Base-by-base conservation (phyloP, 495 filamentous ascomycete species). In the Mytilinidion resinicola region DNA sequence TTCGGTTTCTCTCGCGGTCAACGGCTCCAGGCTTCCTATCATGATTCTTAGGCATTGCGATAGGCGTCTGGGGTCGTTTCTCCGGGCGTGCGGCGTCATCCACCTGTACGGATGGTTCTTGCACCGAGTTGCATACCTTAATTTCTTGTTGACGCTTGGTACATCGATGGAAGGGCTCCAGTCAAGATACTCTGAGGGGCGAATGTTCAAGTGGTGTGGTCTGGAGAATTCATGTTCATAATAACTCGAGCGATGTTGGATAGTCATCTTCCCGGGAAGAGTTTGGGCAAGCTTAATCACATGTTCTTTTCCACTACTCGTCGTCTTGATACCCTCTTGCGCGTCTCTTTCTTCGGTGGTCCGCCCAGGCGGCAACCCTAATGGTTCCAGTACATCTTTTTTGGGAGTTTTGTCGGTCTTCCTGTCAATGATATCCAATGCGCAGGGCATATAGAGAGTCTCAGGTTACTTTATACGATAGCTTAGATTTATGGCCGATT, bases 241-340 rank as follows among this genome's bases (percentile, higher is more conserved):
- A 54, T 61, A 57, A 58, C 57, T 60, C 51, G 35, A 51, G 41
- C 54, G 17, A 7, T 49, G 8, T 49, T 49, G 21, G 25, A 30
- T 30, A 30, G 46, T 49, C 12, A 49, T 49, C 7, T 46, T 49
- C 55, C 46, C 15, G 42, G 30, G 48, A 61, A 58, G 55, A 65
- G 58, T 60, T 53, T 53, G 33, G 54, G 49, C 58, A 58, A 65
- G 34, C 35, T 64, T 61, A 65, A 61, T 61, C 54, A 65, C 62
- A 56, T 61, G 62, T 53, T 47, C 17, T 56, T 51, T 53, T 41
- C 36, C 50, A 37, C 50, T 37, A 53, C 11, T 53, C 37, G 3
- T 35, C 9, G 15, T 43, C 21, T 49, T 12, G 20, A 49, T 53
- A 33, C 17, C 33, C 46, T 30, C 25, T 25, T 30, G 42, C 7